Percentiles rank a stretch among this genome's conserved stretches.
These are phyloP conservation scores for Musa schizocarpa DNA, from an alignment of 176 grass and related monocot genomes.

Conservation along the genomic window DNA sequence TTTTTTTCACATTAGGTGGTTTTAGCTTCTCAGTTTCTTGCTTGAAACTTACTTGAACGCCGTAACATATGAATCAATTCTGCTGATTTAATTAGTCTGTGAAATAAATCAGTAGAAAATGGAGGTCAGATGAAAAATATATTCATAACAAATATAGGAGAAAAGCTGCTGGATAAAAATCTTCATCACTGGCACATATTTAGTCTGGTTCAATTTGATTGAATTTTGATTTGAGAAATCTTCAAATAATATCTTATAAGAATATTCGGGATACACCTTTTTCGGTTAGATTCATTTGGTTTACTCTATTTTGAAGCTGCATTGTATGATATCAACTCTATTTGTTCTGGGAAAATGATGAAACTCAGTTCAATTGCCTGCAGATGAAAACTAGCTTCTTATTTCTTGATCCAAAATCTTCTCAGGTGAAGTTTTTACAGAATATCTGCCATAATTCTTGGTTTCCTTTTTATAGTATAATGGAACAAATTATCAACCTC, in stretches of 20 bases:
- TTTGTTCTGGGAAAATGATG: constrained; percentile 16
- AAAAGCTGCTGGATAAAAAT: background rate
- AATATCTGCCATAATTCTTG: constrained; percentile 37
- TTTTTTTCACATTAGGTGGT: too few relatives aligned
- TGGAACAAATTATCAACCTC: constrained; percentile 27
- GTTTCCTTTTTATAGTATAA: constrained; percentile 40
- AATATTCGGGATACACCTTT: background rate
- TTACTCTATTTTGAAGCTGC: constrained; percentile 8
- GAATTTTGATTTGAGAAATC: background rate
- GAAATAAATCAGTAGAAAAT: background rate
- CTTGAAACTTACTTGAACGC: too few relatives aligned
- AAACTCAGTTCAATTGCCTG: constrained; percentile 36
- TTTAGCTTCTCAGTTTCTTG: too few relatives aligned
- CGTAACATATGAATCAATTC: background rate
- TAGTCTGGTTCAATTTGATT: background rate
- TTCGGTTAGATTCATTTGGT: background rate
- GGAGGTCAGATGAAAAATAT: background rate
- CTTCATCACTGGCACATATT: background rate
- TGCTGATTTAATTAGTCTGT: background rate
- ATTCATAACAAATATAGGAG: background rate
- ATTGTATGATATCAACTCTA: constrained; percentile 18
- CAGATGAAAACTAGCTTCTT: constrained; percentile 23
- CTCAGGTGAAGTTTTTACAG: constrained; percentile 43
- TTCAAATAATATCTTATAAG: background rate
- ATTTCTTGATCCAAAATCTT: constrained; percentile 43